These are phyloP conservation scores for Linanthus parryae DNA, from an alignment of 148 eudicot genomes.

Conservation along the genomic window DNA sequence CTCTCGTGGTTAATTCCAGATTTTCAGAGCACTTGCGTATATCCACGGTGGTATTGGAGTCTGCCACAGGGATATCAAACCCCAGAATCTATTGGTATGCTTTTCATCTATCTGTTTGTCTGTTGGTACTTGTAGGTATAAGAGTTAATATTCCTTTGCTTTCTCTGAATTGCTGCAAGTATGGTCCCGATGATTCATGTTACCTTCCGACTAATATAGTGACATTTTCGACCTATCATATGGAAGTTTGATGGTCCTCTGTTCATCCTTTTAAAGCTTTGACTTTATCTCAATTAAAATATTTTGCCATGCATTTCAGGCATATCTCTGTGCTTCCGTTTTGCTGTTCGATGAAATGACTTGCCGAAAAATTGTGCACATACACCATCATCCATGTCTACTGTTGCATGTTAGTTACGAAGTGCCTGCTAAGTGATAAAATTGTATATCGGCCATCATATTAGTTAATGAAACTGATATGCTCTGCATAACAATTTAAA, in stretches of 20 bases:
- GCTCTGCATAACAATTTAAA: too few relatives aligned
- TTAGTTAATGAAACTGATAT: neutral
- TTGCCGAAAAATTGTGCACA: too few relatives aligned
- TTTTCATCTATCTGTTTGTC: neutral
- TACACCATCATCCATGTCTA: too few relatives aligned
- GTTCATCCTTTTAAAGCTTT: too few relatives aligned
- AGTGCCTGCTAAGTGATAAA: neutral
- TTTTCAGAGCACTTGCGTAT: conserved; percentile 10
- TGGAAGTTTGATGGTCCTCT: neutral
- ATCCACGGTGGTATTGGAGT: conserved; percentile 13
- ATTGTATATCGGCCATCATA: neutral
- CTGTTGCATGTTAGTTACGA: neutral
- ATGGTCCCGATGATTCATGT: too few relatives aligned
- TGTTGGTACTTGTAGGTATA: neutral
- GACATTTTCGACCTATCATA: neutral
- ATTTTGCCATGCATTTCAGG: too few relatives aligned
- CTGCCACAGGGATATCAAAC: conserved; percentile 12
- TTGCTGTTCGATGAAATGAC: too few relatives aligned
- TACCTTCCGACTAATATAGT: too few relatives aligned
- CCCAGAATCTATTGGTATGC: conserved; percentile 67
- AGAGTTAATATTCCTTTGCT: neutral
- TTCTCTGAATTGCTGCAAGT: neutral
- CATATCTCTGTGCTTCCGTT: too few relatives aligned
- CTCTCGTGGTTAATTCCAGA: conserved; percentile 14
- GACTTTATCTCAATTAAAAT: too few relatives aligned